These are phyloP conservation scores for Achaetomiella virescens DNA, from an alignment of 495 filamentous ascomycete genomes.

Conservation along the genomic window DNA sequence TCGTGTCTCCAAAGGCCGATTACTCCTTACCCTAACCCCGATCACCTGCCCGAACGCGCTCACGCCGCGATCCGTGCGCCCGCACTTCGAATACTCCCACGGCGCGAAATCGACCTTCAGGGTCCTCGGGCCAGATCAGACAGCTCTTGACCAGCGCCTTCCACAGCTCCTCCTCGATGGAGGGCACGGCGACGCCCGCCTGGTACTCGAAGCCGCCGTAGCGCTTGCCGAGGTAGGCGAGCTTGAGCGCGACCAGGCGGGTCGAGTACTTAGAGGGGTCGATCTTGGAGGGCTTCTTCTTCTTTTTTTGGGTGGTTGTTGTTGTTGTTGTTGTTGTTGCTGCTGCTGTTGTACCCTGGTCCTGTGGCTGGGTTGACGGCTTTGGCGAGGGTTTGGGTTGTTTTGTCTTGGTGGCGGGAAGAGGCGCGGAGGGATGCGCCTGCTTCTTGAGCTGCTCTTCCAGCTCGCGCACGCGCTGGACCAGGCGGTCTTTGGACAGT, in stretches of 20 bases:
- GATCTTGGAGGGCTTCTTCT: slow-evolving; percentile 28
- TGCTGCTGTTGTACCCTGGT: slow-evolving; percentile 5
- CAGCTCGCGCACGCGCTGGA: slow-evolving; percentile 58
- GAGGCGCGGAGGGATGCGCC: slow-evolving; percentile 3
- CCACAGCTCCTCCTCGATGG: slow-evolving; percentile 89
- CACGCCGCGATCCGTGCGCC: slow-evolving; percentile 85
- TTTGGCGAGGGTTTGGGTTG: not conserved
- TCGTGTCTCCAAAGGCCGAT: slow-evolving; percentile 39
- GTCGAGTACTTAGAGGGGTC: slow-evolving; percentile 78
- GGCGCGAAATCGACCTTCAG: slow-evolving; percentile 63
- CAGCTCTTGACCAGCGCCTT: slow-evolving; percentile 74
- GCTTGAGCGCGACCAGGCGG: slow-evolving; percentile 80
- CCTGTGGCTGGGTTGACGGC: slow-evolving; percentile 5
- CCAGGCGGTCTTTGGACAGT: slow-evolving; percentile 59
- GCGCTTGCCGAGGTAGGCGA: slow-evolving; percentile 83
- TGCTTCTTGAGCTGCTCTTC: slow-evolving; percentile 48
- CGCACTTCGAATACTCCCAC: slow-evolving; percentile 88
- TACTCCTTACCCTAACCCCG: slow-evolving; percentile 72
- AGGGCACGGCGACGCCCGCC: slow-evolving; percentile 56
- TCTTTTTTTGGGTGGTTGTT: slow-evolving; percentile 26
- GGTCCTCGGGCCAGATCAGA: slow-evolving; percentile 66
- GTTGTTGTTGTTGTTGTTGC: slow-evolving; percentile 9
- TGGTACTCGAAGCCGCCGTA: slow-evolving; percentile 92
- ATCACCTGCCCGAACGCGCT: slow-evolving; percentile 97
- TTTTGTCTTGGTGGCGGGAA: slow-evolving; percentile 3